Conservation (phyloP, 345 rosid species). For the Fremontodendron californicum region DNA sequence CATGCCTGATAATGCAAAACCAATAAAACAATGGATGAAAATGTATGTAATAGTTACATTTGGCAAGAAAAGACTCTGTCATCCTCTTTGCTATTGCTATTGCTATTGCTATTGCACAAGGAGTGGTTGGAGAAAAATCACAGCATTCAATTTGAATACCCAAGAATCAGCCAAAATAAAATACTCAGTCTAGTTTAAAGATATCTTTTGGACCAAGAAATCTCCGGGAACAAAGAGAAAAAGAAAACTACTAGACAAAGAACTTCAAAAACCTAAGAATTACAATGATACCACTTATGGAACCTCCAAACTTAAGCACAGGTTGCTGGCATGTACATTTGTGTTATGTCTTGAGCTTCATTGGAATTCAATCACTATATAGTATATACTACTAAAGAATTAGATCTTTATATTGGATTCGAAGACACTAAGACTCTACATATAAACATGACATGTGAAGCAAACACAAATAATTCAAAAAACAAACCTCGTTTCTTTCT, state of each 20-base stretch:
- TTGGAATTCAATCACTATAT: background rate
- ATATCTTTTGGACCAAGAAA: background rate
- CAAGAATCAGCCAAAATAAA: background rate
- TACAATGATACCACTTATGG: background rate
- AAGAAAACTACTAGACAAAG: background rate
- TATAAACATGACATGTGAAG: background rate
- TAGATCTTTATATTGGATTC: background rate
- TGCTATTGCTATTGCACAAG: background rate
- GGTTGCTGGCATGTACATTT: background rate
- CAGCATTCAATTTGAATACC: background rate
- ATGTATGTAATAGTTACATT: background rate
- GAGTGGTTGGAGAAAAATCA: background rate
- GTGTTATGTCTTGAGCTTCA: background rate
- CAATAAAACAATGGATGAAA: background rate
- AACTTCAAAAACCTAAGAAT: background rate
- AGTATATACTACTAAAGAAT: background rate
- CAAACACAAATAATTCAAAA: conserved; percentile 3
- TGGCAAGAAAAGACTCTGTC: background rate
- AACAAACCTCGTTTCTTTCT: conserved; percentile 28
- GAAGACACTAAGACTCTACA: background rate
- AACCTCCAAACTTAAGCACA: background rate
- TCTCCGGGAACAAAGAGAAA: background rate
- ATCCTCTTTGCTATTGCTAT: background rate
- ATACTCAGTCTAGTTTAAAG: background rate
- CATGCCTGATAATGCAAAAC: background rate